phyloP scores from a whole-genome alignment of 2,329 filamentous ascomycete genomes.

The Westerdykella aurantiaca region DNA sequence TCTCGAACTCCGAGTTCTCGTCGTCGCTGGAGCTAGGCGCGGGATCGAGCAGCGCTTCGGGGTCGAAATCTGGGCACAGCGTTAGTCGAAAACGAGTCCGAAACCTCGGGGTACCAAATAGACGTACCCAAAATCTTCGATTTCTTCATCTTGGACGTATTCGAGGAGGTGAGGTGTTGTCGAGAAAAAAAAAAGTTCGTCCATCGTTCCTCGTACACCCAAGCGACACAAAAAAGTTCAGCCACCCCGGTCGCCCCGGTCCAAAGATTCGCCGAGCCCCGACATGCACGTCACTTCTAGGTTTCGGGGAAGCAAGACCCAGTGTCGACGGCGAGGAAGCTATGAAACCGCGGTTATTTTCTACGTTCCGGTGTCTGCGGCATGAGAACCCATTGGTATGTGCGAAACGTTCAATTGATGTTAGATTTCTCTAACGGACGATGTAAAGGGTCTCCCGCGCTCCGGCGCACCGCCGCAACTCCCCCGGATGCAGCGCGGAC shows the following conservation, averaged over 20 bases:
- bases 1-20: constrained; percentile 49
- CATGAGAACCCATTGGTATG: constrained; percentile 87
- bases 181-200: constrained; percentile 7
- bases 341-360: constrained; percentile 49
- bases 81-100: constrained; percentile 1
- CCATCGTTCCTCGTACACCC: neutral
- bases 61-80: constrained; percentile 63
- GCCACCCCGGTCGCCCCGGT: constrained; percentile 2
- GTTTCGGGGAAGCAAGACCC: neutral
- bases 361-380: constrained; percentile 44
- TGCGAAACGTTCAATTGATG: neutral
- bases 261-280: constrained; percentile 8
- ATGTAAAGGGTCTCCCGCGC: constrained; percentile 69
- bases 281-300: constrained; percentile 3
- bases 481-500: constrained; percentile 70
- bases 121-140: constrained; percentile 27
- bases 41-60: constrained; percentile 60
- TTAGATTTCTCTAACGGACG: constrained; percentile 1
- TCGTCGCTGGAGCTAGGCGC: constrained; percentile 53
- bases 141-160: constrained; percentile 21
- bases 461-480: constrained; percentile 61
- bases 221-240: constrained; percentile 29
- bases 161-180: constrained; percentile 4
- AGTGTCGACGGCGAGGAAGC: constrained; percentile 3
- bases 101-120: neutral